Evolutionary conservation across 2,329 filamentous ascomycete genomes (phyloP).

Genomic region (Diaporthe destruens): DNA sequence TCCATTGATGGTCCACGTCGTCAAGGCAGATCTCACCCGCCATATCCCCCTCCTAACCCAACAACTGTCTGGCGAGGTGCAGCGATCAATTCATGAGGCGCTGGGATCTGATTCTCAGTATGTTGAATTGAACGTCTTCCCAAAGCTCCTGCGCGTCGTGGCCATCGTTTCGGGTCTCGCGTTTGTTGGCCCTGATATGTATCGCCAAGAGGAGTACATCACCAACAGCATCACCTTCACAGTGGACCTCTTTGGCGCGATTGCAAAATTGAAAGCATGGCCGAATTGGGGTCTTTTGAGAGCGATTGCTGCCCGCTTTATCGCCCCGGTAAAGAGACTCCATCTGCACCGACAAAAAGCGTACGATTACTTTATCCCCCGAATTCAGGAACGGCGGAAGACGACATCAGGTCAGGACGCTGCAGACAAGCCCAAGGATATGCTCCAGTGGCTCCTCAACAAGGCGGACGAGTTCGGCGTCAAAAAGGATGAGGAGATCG

Average conservation of each 20-base stretch:
- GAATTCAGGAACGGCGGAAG: conserved; percentile 17
- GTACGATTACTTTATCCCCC: conserved; percentile 7
- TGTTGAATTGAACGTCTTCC: conserved; percentile 55
- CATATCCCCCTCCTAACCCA: conserved; percentile 13
- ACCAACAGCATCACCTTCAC: conserved; percentile 62
- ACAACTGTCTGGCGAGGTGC: conserved; percentile 51
- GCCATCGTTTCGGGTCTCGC: conserved; percentile 60
- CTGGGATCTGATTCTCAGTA: conserved; percentile 55
- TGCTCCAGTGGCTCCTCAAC: conserved; percentile 59
- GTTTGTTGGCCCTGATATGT: conserved; percentile 61
- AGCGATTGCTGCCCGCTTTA: neutral
- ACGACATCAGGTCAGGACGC: neutral
- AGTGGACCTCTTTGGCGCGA: conserved; percentile 55
- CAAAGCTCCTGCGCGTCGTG: conserved; percentile 58
- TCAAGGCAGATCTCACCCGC: conserved; percentile 22
- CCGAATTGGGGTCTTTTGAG: conserved; percentile 18
- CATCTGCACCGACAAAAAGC: conserved; percentile 11
- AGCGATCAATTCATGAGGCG: conserved; percentile 49
- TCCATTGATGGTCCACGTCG: conserved; percentile 21
- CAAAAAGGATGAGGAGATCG: conserved; percentile 51
- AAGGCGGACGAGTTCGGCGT: conserved; percentile 18
- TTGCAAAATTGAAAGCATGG: conserved; percentile 45
- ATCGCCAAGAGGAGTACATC: conserved; percentile 58
- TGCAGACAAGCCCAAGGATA: conserved; percentile 56
- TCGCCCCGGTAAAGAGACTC: conserved; percentile 10